Evolutionary conservation across 306 rosid genomes (phyloP).

Genomic region (Cucumis cinereus): DNA sequence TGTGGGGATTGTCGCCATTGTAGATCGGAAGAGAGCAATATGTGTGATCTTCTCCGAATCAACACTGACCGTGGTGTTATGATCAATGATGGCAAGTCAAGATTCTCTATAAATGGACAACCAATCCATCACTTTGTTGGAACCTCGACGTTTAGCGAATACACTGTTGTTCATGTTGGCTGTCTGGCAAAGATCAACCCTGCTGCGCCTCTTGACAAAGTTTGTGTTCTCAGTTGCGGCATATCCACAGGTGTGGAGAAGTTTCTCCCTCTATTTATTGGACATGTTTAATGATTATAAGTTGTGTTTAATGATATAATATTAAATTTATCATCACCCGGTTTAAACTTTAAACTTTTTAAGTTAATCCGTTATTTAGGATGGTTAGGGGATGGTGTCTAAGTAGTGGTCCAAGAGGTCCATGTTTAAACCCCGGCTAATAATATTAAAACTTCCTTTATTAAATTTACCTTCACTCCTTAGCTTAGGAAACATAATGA

Average conservation of each 20-base stretch:
- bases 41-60: constrained; percentile 84
- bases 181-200: constrained; percentile 78
- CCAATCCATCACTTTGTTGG: constrained; percentile 77
- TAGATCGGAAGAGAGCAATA: constrained; percentile 78
- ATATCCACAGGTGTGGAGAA: constrained; percentile 53
- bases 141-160: constrained; percentile 81
- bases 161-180: constrained; percentile 68
- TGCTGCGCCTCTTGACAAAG: constrained; percentile 81
- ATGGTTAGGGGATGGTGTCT: too few relatives aligned
- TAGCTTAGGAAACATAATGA: too few relatives aligned
- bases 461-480: too few relatives aligned
- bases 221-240: constrained; percentile 86
- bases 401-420: too few relatives aligned
- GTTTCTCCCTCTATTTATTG: too few relatives aligned
- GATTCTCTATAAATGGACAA: constrained; percentile 63
- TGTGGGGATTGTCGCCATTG: constrained; percentile 82
- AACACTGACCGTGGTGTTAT: constrained; percentile 79
- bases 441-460: too few relatives aligned
- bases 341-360: too few relatives aligned
- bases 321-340: too few relatives aligned
- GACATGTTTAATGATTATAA: too few relatives aligned
- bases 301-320: too few relatives aligned
- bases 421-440: too few relatives aligned
- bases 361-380: too few relatives aligned
- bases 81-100: constrained; percentile 45